A percentile compares a stretch with the other conserved stretches of the same genome.
Conservation (phyloP, 768 basidiomycete genomes). For the Cystofilobasidium bisporidii region DNA sequence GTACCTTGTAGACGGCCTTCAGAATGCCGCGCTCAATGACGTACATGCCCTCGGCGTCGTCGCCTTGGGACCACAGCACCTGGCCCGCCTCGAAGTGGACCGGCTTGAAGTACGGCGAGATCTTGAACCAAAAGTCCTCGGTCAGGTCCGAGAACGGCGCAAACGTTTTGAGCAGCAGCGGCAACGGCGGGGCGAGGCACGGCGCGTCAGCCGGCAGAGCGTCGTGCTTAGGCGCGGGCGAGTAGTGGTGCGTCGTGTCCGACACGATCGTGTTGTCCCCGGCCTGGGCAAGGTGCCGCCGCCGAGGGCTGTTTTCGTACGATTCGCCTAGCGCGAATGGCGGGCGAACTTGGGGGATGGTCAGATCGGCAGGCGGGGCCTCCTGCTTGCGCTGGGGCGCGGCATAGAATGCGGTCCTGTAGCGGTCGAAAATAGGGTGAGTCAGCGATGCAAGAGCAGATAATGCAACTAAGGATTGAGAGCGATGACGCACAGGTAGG, state of each 20-base stretch:
- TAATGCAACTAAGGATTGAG: not conserved
- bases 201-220: not conserved
- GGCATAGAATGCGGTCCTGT: constrained; percentile 40
- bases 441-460: constrained; percentile 1
- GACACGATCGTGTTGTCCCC: constrained; percentile 56
- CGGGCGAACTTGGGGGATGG: constrained; percentile 30
- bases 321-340: constrained; percentile 46
- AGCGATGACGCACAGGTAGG: constrained; percentile 54
- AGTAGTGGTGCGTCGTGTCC: not conserved
- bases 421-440: not conserved
- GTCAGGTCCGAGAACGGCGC: constrained; percentile 54
- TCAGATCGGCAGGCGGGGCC: constrained; percentile 10
- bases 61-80: constrained; percentile 68
- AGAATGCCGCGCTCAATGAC: constrained; percentile 80
- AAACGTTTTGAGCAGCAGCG: constrained; percentile 69
- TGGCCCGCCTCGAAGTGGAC: constrained; percentile 50
- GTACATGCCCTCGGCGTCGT: constrained; percentile 71
- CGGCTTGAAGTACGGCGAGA: constrained; percentile 63
- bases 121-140: constrained; percentile 51
- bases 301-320: constrained; percentile 55
- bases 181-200: constrained; percentile 37
- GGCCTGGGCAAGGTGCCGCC: constrained; percentile 58
- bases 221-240: not conserved
- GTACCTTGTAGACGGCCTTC: constrained; percentile 57
- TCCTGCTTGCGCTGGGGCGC: constrained; percentile 16